Evolutionary conservation across 1,284 basidiomycete species (phyloP), one percentile per base, ranked within the genome.

Genomic region (Cystobasidium slooffiae): DNA sequence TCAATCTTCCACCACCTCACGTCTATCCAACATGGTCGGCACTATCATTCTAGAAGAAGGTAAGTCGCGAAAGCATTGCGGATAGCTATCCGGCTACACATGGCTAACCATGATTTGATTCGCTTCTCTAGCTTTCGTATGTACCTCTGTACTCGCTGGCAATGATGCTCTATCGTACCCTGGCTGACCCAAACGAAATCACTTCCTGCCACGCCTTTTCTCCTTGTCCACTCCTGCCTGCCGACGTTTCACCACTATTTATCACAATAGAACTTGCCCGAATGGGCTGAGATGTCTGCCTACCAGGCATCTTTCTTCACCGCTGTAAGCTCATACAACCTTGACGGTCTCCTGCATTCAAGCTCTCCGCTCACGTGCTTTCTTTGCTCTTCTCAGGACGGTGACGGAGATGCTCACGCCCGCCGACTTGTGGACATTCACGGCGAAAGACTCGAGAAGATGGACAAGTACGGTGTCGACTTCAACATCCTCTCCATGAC

Each of bases 401-500:
- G 74, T 22, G 68, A 75, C 31, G 74, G 74, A 56, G 59, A 68
- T 18, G 68, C 68, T n/a, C 74, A 75, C 62, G 74, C 74, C 22
- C 47, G 68, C 47, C 58, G 68, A n/a, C 68, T 75, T 18, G 74
- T 75, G 22, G 79, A 80, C 70, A 79, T 80, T 53, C 78, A 79
- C 53, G 78, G 76, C 62, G 76, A 77, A 64, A 77, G 79, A 61
- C 76, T 79, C 6, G 74, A 75, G 65, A 80, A 80, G 78, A 80
- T 80, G 79, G 76, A 80, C 56, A 43, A 79, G 51, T 78, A 80
- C 52, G 77, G 78, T 31, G 79, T 80, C 12, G 78, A 76, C 16
- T 79, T 77, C 69, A 79, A 76, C 59, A 80, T 80, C 62, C 78
- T 80, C 47, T 80, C 79, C 43, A 76, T 80, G 67, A 80, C 79